Base-by-base conservation (phyloP, 176 grass and related monocot species). In the Cenchrus americanus region DNA sequence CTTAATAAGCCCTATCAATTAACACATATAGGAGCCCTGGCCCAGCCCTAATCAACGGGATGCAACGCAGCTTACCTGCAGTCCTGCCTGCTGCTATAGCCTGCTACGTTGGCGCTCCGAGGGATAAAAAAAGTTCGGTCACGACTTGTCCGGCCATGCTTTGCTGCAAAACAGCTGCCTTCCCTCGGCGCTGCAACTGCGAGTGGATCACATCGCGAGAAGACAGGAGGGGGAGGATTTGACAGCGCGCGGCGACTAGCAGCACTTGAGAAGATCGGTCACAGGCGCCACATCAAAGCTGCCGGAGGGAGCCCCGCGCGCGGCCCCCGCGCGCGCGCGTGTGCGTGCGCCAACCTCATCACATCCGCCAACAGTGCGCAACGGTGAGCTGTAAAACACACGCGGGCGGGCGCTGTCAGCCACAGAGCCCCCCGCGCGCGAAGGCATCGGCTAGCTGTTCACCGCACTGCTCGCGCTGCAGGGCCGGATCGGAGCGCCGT, bases 321-420 rank as follows among this genome's bases (percentile, higher is more conserved):
- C 17, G 80, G 5, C 67, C 37, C 21, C 43, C 21, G 75, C 34
- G 34, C 34, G 67, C 60, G 53, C 81, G 57, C 52, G 57, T 64
- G 70, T 9, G 48, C 43, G 37, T 32, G 79, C 63, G 72, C 76
- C 86, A 84, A 42, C 67, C 67, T 64, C 59, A 49, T 79, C 48
- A 0, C 78, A 34, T 49, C 26, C 71, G 27, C 10, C 74, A 71
- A 49, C 78, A 80, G 78, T 42, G 12, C 6, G 2, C 23, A 18
- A 27, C 23, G 3, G 69, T 82, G 83, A 86, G 88, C 88, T 86
- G 88, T 86, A 71, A 81, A 47, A 76, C 83, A 85, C 64, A 52
- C 50, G 50, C 50, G 50, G 34, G 37, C 27, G n/a, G 18, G 44
- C 62, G 62, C 82, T 81, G 76, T 75, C 61, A 69, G 10, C 66